Conservation (phyloP, 2,329 filamentous ascomycete species). For the Calycina marina region DNA sequence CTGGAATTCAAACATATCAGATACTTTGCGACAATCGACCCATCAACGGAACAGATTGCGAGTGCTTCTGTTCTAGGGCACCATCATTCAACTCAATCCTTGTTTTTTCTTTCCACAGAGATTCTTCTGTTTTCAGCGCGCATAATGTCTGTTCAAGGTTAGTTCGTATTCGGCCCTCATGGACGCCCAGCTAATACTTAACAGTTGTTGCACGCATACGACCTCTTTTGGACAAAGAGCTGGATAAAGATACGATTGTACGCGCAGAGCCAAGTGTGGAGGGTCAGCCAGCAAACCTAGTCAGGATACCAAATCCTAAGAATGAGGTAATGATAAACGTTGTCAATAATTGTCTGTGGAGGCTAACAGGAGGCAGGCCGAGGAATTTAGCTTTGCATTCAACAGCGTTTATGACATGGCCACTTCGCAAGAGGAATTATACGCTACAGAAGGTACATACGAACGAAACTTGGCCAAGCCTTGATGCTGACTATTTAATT, state of each 20-base stretch:
- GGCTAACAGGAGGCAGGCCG: too few relatives aligned
- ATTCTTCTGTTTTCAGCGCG: not conserved
- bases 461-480: too few relatives aligned
- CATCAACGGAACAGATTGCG: not conserved
- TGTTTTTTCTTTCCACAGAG: not conserved
- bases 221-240: slow-evolving; percentile 72
- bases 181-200: slow-evolving; percentile 30
- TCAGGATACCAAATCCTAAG: slow-evolving; percentile 88
- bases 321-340: too few relatives aligned
- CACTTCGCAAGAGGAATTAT: slow-evolving; percentile 74
- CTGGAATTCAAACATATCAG: too few relatives aligned
- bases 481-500: slow-evolving; percentile 8
- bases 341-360: too few relatives aligned
- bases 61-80: not conserved
- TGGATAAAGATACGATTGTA: slow-evolving; percentile 79
- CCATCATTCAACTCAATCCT: too few relatives aligned
- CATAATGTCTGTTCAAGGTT: slow-evolving; percentile 3
- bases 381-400: slow-evolving; percentile 90
- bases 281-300: slow-evolving; percentile 47
- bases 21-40: not conserved
- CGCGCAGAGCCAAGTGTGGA: slow-evolving; percentile 46
- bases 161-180: slow-evolving; percentile 22
- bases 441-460: slow-evolving; percentile 78
- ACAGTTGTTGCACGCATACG: slow-evolving; percentile 83
- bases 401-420: slow-evolving; percentile 77